Percentiles rank a stretch among this genome's conserved stretches.
phyloP scores from a whole-genome alignment of 441 rosid genomes.

The Pelargonium fulgidum region DNA sequence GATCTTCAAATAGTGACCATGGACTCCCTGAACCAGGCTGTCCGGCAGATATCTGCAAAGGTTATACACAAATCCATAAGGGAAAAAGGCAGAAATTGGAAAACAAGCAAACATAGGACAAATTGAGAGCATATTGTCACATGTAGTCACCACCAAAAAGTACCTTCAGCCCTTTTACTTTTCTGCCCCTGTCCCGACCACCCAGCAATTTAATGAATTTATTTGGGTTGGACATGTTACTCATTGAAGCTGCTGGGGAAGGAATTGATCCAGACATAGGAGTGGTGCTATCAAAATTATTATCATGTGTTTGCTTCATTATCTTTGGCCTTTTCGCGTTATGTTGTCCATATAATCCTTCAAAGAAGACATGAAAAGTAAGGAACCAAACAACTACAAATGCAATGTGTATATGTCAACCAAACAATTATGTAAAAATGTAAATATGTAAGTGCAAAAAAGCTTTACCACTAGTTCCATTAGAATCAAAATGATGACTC shows the following conservation, averaged over 20 bases:
- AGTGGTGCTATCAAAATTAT: conserved; percentile 52
- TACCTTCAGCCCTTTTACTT: conserved; percentile 79
- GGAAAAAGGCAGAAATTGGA: conserved; percentile 15
- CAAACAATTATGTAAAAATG: conserved; percentile 14
- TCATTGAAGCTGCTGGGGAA: conserved; percentile 86
- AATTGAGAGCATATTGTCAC: conserved; percentile 15
- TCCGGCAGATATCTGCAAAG: conserved; percentile 61
- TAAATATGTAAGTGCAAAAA: conserved; percentile 15
- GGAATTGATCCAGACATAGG: conserved; percentile 55
- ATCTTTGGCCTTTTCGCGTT: conserved; percentile 70
- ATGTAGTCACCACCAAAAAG: conserved; percentile 11
- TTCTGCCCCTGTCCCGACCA: conserved; percentile 70
- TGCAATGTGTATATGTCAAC: conserved; percentile 4
- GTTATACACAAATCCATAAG: conserved; percentile 21
- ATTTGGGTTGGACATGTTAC: conserved; percentile 87
- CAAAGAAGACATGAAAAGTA: conserved; percentile 20
- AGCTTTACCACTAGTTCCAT: conserved; percentile 59
- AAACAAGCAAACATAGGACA: conserved; percentile 15
- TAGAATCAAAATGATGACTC: conserved; percentile 67
- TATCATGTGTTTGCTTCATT: conserved; percentile 58
- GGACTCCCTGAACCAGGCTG: conserved; percentile 81
- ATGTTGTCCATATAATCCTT: conserved; percentile 76
- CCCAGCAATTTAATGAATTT: conserved; percentile 62
- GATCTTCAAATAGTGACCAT: conserved; percentile 96
- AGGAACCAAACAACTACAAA: conserved; percentile 18